Percentiles rank a stretch among this genome's conserved stretches.
Evolutionary conservation across 169 alveolate genomes (phyloP).

Genomic region (Plasmodium yoelii): DNA sequence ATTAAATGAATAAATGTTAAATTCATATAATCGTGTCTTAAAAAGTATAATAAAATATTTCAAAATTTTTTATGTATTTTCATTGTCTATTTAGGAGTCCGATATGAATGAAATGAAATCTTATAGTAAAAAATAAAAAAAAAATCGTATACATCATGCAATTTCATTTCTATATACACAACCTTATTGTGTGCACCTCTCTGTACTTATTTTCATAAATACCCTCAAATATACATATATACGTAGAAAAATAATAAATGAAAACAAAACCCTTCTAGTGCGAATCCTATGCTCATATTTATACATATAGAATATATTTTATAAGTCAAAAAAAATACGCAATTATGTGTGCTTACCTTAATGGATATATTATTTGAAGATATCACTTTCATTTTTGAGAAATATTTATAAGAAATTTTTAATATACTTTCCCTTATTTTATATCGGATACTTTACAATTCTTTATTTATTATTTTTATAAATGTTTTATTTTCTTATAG

Average conservation of each 20-base stretch:
- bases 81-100: background rate
- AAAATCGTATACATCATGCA: background rate
- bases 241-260: background rate
- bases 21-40: too few species aligned
- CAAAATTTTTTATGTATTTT: background rate
- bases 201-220: background rate
- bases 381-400: background rate
- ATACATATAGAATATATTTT: slow-evolving; percentile 1
- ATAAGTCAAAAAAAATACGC: background rate
- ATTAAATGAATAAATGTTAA: background rate
- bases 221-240: slow-evolving; percentile 1
- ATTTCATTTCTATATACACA: slow-evolving; percentile 1
- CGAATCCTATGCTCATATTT: background rate
- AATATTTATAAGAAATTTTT: background rate
- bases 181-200: background rate
- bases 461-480: background rate
- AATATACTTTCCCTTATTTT: slow-evolving; percentile 13
- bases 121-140: background rate
- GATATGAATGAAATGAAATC: background rate
- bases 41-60: background rate
- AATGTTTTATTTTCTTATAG: slow-evolving; percentile 9
- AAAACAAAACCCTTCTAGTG: background rate
- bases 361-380: background rate
- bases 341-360: slow-evolving; percentile 5
- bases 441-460: background rate